phyloP scores from a whole-genome alignment of 768 basidiomycete species.

The Melanogaster broomeanus region DNA sequence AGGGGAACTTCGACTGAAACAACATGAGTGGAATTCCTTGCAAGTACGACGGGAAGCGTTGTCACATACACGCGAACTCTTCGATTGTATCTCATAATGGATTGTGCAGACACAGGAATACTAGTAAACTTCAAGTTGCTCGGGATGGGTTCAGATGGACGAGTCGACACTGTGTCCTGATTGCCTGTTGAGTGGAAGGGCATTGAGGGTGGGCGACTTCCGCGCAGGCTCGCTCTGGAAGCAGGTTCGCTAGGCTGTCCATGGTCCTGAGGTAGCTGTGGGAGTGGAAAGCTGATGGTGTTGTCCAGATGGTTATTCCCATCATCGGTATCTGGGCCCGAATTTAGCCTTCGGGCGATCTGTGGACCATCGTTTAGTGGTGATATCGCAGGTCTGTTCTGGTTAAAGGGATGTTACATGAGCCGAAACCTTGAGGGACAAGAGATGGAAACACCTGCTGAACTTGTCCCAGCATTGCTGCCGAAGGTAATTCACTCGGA shows the following conservation, averaged over 20 bases:
- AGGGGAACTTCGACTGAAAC: not conserved
- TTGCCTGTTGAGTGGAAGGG: not conserved
- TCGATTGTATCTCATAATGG: constrained; percentile 3
- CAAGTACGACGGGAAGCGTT: not conserved
- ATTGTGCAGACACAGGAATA: not conserved
- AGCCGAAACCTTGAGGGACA: too few species aligned
- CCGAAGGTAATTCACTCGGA: not conserved
- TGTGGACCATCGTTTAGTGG: not conserved
- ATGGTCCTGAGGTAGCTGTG: not conserved
- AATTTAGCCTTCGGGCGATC: not conserved
- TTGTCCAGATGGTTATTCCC: not conserved
- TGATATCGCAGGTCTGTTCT: not conserved
- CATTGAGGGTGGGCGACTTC: not conserved
- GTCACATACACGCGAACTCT: constrained; percentile 3
- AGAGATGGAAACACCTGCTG: not conserved
- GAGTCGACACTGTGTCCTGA: not conserved
- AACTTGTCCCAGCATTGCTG: too few species aligned
- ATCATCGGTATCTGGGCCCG: not conserved
- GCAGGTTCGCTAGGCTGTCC: not conserved
- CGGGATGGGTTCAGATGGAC: not conserved
- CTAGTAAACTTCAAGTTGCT: not conserved
- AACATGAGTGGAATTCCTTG: not conserved
- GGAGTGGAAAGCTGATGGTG: not conserved
- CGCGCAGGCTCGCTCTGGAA: not conserved
- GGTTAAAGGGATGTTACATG: not conserved